Base-by-base conservation (phyloP, 2,329 filamentous ascomycete species). In the Ophiosphaerella narmari region DNA sequence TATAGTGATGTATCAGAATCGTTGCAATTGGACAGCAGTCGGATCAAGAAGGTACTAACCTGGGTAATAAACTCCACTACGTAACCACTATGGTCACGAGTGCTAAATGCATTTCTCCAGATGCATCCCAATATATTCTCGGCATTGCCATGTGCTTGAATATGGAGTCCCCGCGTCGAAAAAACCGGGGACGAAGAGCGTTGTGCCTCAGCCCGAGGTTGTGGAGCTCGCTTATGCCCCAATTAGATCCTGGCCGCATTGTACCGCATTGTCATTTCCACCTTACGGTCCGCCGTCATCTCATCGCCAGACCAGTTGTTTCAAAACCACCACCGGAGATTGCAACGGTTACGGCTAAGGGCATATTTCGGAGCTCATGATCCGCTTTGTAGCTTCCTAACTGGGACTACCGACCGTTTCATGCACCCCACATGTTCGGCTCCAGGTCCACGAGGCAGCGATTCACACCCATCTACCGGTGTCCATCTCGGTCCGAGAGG, bases 371-470 rank as follows among this genome's bases (percentile, higher is more conserved):
- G 34, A 23, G 29, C 35, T 16, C 9, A 24, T 6, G 24, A 16
- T n/a, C 33, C 14, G 32, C 16, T 36, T 14, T 12, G 14, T 39
- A 43, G 39, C 46, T 48, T 35, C 46, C 39, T 24, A 12, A 42
- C 43, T 33, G 11, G 46, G 46, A 9, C 8, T 16, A 7, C 26
- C 16, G 29, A 46, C 44, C 44, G 44, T 48, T 42, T 42, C 44
- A 48, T 48, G 45, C 32, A 48, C 46, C 46, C 46, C 46, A 43
- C 46, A 43, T 14, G 26, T 39, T 41, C 46, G 46, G 46, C 46
- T 48, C 32, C 46, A 34, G 33, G 46, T 33, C 39, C 39, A 48
- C 46, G 39, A 42, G 39, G 39, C 21, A 34, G 21, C 23, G 16
- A 21, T 48, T 16, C 26, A 32, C 13, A 16, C 24, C 5, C 39